Base-by-base conservation (phyloP, 169 alveolate species). In the Babesia ovis region DNA sequence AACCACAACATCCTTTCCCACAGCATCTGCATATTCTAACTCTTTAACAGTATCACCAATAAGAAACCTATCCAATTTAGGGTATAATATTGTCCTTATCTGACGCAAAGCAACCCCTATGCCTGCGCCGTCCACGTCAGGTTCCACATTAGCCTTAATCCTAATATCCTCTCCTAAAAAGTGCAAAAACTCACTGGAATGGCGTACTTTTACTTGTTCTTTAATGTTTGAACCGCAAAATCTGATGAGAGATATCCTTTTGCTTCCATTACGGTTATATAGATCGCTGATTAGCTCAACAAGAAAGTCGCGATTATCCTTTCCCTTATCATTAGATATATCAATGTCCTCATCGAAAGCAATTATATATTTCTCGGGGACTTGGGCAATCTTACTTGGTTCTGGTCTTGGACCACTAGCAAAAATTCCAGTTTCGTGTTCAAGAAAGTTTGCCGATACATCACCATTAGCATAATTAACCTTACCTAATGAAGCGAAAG, bases 51-150 rank as follows among this genome's bases (percentile, higher is more conserved):
- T 41, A 41, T 41, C 31, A 3, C 43, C 53, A 0, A 50, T 18
- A 8, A 70, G 42, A 37, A 22, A 75, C 8, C 34, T 25, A 2
- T 58, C 71, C 20, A 1, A 34, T 20, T 50, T 32, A 32, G 62
- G 68, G 23, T 66, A 60, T 16, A 79, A 32, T 11, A n/a, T 14
- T 27, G 66, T 34, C 1, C 85, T 48, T 27, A 55, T 66, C 41
- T 56, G 69, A 27, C 46, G 31, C 45, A 81, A 59, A 12, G 85
- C 89, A 4, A 2, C 55, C 6, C 89, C 89, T 3, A 84, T 31
- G 37, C 59, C 34, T 8, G 46, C 14, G 14, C n/a, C n/a, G 14
- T 9, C 46, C 8, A 39, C 46, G 46, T 14, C 46, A 39, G 14
- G 8, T 8, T 39, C 46, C 8, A 39, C 8, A 39, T 8, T 8